Percentiles rank a stretch among this genome's conserved stretches.
Conservation (phyloP, 2,329 filamentous ascomycete species). For the Fusarium robinianum region DNA sequence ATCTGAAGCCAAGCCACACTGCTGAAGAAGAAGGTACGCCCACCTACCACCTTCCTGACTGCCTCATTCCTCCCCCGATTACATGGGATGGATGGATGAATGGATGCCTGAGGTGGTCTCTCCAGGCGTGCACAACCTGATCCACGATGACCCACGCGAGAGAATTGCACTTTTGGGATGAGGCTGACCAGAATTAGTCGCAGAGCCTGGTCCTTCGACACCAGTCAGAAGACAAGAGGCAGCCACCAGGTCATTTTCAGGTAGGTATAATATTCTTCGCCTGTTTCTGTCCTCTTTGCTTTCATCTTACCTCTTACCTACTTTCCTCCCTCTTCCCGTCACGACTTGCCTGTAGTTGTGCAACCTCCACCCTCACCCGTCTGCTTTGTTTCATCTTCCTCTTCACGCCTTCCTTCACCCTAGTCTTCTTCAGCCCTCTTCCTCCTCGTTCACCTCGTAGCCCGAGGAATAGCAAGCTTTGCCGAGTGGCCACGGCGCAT, state of each 20-base stretch:
- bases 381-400: not conserved
- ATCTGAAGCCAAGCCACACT: conserved; percentile 9
- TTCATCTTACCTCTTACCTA: not conserved
- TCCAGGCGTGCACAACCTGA: too few species aligned
- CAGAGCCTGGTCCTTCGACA: conserved; percentile 5
- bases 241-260: conserved; percentile 13
- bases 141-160: too few species aligned
- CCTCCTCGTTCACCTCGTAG: not conserved
- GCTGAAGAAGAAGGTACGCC: conserved; percentile 14
- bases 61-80: not conserved
- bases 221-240: not conserved
- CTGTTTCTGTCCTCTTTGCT: not conserved
- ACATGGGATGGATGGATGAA: not conserved
- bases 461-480: too few species aligned
- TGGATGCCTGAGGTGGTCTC: too few species aligned
- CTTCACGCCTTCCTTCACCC: not conserved
- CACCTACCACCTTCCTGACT: too few species aligned
- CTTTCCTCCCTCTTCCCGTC: too few species aligned
- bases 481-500: too few species aligned
- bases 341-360: too few species aligned
- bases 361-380: not conserved
- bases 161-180: not conserved
- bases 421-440: not conserved
- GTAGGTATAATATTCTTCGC: conserved; percentile 10
- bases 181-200: conserved; percentile 7